Evolutionary conservation across 2,329 filamentous ascomycete genomes (phyloP), one percentile per base, ranked within the genome.

Genomic region (Chlorencoelia australis): DNA sequence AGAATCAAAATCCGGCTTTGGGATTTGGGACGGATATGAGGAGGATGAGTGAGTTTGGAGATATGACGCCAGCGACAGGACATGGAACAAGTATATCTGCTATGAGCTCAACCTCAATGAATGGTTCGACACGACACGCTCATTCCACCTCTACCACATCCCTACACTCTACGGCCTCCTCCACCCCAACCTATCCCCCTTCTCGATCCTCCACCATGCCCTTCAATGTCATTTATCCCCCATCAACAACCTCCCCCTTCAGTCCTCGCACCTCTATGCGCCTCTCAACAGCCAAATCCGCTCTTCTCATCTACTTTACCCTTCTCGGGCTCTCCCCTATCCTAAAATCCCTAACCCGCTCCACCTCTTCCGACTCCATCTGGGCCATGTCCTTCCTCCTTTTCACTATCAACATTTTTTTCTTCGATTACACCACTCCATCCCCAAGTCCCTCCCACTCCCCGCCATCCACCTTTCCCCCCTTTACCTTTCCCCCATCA

Each of bases 351-450:
- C 73, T 98, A n/a, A 98, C 91, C 1, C 75, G 74, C 33, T 95
- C 88, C 4, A 96, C 89, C 4, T 89, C 85, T 6, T 82, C 76
- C 38, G 91, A 98, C 67, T 91, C 82, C 28, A 98, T 98, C 57
- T 98, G 91, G 91, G 86, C 91, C 40, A 82, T 98, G 67, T 91
- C 85, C 33, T 88, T 85, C 54, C 91, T 87, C 78, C 71, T 98
- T 29, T 75, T 98, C 44, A 75, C 83, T 52, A 89, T 95, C 62
- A 98, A 98, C 59, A 86, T 96, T 43, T 93, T 94, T 61, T 95
- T 93, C 58, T 96, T 95, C 55, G 91, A 98, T 67, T 98, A 98
- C 59, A 82, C 83, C 26, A 62, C 68, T 26, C 60, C 63, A 26
- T 52, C 54, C 0, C 56, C 54, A 3, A 30, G 22, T 41, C 81